phyloP scores from a whole-genome alignment of 148 eudicot species.

The Diospyros kaki region DNA sequence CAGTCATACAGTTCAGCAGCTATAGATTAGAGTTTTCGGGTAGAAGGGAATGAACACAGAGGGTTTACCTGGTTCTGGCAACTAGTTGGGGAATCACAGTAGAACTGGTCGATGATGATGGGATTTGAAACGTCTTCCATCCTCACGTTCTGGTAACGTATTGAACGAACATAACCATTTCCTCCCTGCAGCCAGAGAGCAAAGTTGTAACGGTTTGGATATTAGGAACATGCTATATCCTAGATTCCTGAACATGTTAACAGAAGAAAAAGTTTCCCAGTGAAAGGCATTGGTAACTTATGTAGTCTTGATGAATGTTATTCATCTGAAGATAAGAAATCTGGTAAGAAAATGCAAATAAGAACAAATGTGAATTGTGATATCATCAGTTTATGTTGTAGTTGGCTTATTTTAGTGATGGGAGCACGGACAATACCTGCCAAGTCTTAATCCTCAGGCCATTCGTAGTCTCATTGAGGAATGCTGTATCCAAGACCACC shows the following conservation, averaged over 20 bases:
- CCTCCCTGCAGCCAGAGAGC: conserved; percentile 57
- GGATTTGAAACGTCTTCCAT: conserved; percentile 89
- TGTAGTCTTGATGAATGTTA: background rate
- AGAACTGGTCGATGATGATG: conserved; percentile 89
- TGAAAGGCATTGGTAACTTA: background rate
- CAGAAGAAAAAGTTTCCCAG: background rate
- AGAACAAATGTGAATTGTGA: too few species aligned
- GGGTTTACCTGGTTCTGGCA: conserved; percentile 71
- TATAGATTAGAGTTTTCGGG: background rate
- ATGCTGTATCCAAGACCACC: conserved; percentile 59
- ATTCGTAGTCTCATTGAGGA: conserved; percentile 54
- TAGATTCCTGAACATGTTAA: background rate
- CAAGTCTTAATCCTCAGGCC: conserved; percentile 78
- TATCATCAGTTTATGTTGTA: too few species aligned
- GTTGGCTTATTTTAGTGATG: background rate
- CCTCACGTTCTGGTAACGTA: conserved; percentile 73
- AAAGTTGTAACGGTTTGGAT: background rate
- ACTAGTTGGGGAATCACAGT: conserved; percentile 75
- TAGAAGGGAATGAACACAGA: background rate
- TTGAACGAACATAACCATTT: conserved; percentile 67
- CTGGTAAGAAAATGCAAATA: too few species aligned
- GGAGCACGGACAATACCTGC: conserved; percentile 46
- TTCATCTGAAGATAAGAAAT: background rate
- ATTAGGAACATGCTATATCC: too few species aligned
- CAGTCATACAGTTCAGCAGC: too few species aligned